Conservation (phyloP, 164 flowering plant genomes). For the Tetracentron sinense region DNA sequence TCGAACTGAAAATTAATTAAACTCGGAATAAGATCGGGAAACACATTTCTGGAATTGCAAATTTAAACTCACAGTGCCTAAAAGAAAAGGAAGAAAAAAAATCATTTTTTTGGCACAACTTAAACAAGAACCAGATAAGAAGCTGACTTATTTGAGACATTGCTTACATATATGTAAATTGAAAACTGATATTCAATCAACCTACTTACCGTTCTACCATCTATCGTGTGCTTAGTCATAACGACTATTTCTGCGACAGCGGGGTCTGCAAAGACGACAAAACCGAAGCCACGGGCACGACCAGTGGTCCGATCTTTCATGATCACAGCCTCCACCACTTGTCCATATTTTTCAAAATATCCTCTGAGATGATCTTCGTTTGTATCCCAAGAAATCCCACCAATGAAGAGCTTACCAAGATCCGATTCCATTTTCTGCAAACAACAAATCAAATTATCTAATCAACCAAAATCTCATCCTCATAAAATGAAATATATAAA, state of each 20-base stretch:
- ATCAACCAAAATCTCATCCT: not conserved
- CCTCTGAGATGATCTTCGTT: slow-evolving; percentile 72
- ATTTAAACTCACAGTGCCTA: not conserved
- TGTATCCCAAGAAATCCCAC: slow-evolving; percentile 95
- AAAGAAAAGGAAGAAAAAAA: not conserved
- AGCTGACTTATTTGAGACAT: too few species aligned
- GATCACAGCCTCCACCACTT: slow-evolving; percentile 76
- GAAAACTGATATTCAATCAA: not conserved
- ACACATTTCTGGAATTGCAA: not conserved
- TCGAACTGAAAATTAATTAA: not conserved
- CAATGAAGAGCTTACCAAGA: slow-evolving; percentile 76
- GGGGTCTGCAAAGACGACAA: slow-evolving; percentile 78
- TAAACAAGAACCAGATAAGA: not conserved
- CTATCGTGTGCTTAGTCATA: slow-evolving; percentile 62
- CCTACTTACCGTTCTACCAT: slow-evolving; percentile 76
- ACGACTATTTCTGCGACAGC: slow-evolving; percentile 71
- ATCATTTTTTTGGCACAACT: not conserved
- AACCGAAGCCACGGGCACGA: slow-evolving; percentile 91
- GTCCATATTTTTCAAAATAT: slow-evolving; percentile 68
- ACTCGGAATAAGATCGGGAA: not conserved
- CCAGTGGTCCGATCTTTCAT: slow-evolving; percentile 91
- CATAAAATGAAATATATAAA: not conserved
- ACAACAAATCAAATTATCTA: not conserved
- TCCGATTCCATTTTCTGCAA: slow-evolving; percentile 59
- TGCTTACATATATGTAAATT: not conserved